Percentiles rank a stretch among this genome's conserved stretches.
Evolutionary conservation across 805 yeast species (phyloP).

Genomic region (Candida andamanensis): DNA sequence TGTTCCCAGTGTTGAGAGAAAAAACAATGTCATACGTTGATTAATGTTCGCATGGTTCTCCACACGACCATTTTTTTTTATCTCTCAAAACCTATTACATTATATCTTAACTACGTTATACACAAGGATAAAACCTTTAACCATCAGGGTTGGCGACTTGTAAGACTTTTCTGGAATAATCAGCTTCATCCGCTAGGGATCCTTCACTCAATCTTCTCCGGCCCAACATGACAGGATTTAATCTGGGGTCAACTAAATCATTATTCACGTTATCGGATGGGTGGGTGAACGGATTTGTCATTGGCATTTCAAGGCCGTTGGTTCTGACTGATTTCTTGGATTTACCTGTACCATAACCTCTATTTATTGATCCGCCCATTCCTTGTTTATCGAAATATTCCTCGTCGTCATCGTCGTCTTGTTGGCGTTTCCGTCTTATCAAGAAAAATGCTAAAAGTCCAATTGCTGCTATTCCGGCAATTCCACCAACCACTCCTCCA

Average conservation of each 20-base stretch:
- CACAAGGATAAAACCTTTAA: too few relatives aligned
- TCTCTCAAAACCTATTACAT: not conserved
- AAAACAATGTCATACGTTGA: too few relatives aligned
- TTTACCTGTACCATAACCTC: constrained; percentile 14
- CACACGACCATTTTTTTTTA: not conserved
- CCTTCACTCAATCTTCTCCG: constrained; percentile 83
- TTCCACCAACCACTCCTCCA: constrained; percentile 44
- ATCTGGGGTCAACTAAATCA: constrained; percentile 50
- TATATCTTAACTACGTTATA: not conserved
- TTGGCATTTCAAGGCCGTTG: constrained; percentile 33
- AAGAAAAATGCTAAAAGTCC: constrained; percentile 24
- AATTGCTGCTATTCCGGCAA: constrained; percentile 25
- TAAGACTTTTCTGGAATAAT: constrained; percentile 72
- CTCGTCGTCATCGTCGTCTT: constrained; percentile 30
- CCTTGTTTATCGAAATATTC: constrained; percentile 31
- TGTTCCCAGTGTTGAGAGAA: too few relatives aligned
- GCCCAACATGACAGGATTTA: constrained; percentile 75
- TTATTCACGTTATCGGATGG: constrained; percentile 38
- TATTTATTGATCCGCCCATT: constrained; percentile 12
- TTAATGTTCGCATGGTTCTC: not conserved
- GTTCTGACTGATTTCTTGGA: constrained; percentile 15
- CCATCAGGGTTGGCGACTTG: constrained; percentile 84
- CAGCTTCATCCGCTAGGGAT: constrained; percentile 79
- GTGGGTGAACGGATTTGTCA: constrained; percentile 59
- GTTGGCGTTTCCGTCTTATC: constrained; percentile 23